These are phyloP conservation scores for Colletotrichum siamense DNA, from an alignment of 2,329 filamentous ascomycete species.

Conservation along the genomic window DNA sequence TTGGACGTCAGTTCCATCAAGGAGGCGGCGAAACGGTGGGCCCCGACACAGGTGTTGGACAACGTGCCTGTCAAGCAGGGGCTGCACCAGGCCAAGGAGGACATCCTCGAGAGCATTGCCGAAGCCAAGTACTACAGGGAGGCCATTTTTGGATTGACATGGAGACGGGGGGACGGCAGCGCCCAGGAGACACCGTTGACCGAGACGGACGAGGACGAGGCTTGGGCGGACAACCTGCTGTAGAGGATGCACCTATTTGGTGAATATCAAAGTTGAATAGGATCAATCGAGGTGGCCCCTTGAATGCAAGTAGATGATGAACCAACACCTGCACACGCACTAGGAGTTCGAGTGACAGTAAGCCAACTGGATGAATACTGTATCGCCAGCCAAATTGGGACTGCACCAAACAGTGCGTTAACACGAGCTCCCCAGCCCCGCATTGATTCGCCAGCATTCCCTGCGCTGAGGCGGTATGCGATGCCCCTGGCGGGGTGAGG, in stretches of 20 bases:
- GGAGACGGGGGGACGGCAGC: constrained; percentile 4
- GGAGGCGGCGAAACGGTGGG: constrained; percentile 87
- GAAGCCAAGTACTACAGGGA: constrained; percentile 87
- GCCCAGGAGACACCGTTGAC: constrained; percentile 15
- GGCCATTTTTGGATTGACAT: constrained; percentile 62
- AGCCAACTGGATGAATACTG: neutral
- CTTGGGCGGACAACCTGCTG: constrained; percentile 23
- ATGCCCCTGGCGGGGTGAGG: constrained; percentile 3
- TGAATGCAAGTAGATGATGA: neutral
- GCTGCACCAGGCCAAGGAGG: constrained; percentile 82
- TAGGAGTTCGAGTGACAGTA: neutral
- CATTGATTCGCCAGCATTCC: neutral
- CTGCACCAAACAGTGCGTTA: neutral
- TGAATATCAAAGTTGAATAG: neutral
- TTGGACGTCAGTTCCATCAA: constrained; percentile 93
- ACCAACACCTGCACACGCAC: neutral
- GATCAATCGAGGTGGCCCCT: neutral
- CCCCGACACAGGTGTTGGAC: constrained; percentile 61
- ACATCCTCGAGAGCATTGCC: constrained; percentile 94
- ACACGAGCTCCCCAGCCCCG: neutral
- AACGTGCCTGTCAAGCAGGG: constrained; percentile 75
- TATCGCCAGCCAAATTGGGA: neutral
- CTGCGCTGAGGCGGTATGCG: neutral
- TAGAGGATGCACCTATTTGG: neutral
- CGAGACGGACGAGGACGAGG: constrained; percentile 18